phyloP scores from a whole-genome alignment of 257 asterid genomes.

The Nicotiana sylvestris region DNA sequence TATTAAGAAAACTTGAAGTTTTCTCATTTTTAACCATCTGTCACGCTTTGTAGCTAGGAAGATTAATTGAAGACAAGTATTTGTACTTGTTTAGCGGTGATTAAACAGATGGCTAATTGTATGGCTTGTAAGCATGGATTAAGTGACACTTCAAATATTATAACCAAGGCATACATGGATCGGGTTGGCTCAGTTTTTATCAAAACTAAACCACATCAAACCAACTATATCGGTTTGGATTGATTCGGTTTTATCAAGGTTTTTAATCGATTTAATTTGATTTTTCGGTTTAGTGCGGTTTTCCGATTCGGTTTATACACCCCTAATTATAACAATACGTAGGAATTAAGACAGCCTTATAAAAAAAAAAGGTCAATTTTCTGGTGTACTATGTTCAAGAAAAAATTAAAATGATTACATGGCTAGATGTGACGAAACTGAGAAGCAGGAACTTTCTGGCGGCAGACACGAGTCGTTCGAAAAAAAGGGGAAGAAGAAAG shows the following conservation, averaged over 20 bases:
- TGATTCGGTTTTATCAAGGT: no score
- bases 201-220: no score
- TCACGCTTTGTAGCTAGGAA: background rate
- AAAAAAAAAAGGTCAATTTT: background rate
- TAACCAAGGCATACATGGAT: background rate
- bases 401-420: background rate
- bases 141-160: background rate
- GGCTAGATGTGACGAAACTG: background rate
- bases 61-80: background rate
- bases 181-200: no score
- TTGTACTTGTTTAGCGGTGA: background rate
- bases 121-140: background rate
- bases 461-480: background rate
- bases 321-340: background rate
- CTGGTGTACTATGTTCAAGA: background rate
- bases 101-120: background rate
- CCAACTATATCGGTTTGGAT: no score
- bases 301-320: no score
- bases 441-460: background rate
- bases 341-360: background rate
- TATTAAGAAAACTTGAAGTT: background rate
- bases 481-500: no score
- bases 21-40: background rate
- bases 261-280: no score
- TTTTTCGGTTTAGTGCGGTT: no score